Percentiles rank a stretch among this genome's conserved stretches.
Conservation (phyloP, 257 asterid genomes). For the Solanum infundibuliforme region DNA sequence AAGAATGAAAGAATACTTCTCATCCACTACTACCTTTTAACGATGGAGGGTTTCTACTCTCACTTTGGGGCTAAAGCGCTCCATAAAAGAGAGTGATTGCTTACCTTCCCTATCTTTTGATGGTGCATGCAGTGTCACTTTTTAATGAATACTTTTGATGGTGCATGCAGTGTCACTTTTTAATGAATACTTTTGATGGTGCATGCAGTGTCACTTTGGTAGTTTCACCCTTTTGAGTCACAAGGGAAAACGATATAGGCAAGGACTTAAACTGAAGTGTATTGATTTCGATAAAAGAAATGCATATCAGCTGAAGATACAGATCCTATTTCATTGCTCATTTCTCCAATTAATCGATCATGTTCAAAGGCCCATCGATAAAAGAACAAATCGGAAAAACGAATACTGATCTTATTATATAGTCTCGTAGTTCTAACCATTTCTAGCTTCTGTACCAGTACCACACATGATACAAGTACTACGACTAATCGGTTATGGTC, state of each 20-base stretch:
- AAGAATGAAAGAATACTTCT: background rate
- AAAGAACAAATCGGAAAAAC: background rate
- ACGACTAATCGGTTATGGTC: background rate
- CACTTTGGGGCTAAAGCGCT: background rate
- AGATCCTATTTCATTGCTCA: background rate
- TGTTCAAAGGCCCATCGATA: background rate
- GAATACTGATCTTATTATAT: background rate
- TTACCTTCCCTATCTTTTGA: background rate
- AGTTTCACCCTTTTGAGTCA: background rate
- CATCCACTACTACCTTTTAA: background rate
- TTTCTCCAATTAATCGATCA: background rate
- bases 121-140: background rate
- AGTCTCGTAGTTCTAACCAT: background rate
- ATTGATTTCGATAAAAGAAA: background rate
- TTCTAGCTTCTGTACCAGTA: background rate
- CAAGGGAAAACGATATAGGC: background rate
- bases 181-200: too few relatives aligned
- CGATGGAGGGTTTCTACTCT: background rate
- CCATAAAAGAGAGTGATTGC: background rate
- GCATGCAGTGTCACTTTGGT: too few relatives aligned
- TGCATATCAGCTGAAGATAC: background rate
- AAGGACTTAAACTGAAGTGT: background rate
- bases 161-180: background rate
- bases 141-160: too few relatives aligned
- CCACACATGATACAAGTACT: background rate